Conservation (phyloP, 371 early-diverging fungal species). For the Dipsacomyces acuminosporus region DNA sequence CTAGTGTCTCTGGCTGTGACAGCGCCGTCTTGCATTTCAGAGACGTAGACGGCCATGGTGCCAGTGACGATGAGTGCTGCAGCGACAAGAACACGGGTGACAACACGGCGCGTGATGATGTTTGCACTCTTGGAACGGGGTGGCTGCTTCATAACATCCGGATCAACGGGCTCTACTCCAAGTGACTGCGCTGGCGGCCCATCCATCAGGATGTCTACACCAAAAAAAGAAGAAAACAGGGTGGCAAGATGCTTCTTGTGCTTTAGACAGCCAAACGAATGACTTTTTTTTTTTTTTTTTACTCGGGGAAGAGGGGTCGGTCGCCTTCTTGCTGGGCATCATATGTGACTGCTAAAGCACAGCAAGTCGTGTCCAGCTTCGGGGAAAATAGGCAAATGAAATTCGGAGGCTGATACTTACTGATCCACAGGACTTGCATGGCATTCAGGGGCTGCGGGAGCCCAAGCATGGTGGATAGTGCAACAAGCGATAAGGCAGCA, state of each 20-base stretch:
- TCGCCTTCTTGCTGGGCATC: no score
- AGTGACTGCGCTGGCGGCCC: conserved; percentile 96
- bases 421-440: conserved; percentile 97
- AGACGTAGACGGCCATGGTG: conserved; percentile 78
- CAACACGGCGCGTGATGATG: conserved; percentile 69
- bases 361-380: no score
- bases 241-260: not conserved
- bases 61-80: conserved; percentile 80
- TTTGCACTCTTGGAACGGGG: conserved; percentile 85
- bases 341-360: not conserved
- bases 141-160: conserved; percentile 90
- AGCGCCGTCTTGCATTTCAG: conserved; percentile 71
- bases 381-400: no score
- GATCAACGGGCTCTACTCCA: conserved; percentile 94
- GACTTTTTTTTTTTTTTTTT: no score
- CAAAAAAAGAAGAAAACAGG: conserved; percentile 56
- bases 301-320: no score
- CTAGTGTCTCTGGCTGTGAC: conserved; percentile 81
- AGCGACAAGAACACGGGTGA: conserved; percentile 72
- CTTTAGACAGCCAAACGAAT: no score
- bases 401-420: conserved; percentile 49
- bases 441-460: conserved; percentile 90
- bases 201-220: conserved; percentile 95
- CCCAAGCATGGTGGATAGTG: conserved; percentile 79
- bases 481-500: conserved; percentile 83